Conservation (phyloP, 805 yeast species). For the Candida yuanshanica region DNA sequence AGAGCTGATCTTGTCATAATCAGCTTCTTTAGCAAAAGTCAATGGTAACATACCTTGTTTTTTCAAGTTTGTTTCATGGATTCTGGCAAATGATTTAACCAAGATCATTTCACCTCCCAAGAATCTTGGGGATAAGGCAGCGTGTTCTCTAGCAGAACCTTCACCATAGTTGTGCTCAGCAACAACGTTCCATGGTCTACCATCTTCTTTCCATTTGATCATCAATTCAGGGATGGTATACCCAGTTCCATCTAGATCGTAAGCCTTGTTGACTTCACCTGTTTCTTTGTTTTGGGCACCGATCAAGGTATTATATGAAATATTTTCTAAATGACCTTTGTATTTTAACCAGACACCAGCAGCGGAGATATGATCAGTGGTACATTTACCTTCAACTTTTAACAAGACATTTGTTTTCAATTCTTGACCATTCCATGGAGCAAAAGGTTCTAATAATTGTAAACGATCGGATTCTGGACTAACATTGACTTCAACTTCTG, state of each 20-base stretch:
- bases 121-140: slow-evolving; percentile 92
- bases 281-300: slow-evolving; percentile 98
- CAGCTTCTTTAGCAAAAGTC: slow-evolving; percentile 84
- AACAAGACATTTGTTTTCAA: slow-evolving; percentile 67
- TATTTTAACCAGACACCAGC: slow-evolving; percentile 99
- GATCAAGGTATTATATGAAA: slow-evolving; percentile 88
- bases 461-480: slow-evolving; percentile 88
- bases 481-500: slow-evolving; percentile 58
- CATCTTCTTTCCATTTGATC: slow-evolving; percentile 89
- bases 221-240: slow-evolving; percentile 91
- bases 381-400: slow-evolving; percentile 96
- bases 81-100: slow-evolving; percentile 95
- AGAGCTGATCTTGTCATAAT: slow-evolving; percentile 73
- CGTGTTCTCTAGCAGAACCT: slow-evolving; percentile 99
- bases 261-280: slow-evolving; percentile 88
- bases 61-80: slow-evolving; percentile 95
- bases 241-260: slow-evolving; percentile 74
- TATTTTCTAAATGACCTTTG: slow-evolving; percentile 95
- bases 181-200: slow-evolving; percentile 86
- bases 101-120: slow-evolving; percentile 85
- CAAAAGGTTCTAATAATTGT: slow-evolving; percentile 85
- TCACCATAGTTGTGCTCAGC: slow-evolving; percentile 99
- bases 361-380: slow-evolving; percentile 97
- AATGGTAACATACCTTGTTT: slow-evolving; percentile 97
- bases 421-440: slow-evolving; percentile 83